Evolutionary conservation across 2,329 filamentous ascomycete genomes (phyloP).

Genomic region (Chaetomiaceae sp.): DNA sequence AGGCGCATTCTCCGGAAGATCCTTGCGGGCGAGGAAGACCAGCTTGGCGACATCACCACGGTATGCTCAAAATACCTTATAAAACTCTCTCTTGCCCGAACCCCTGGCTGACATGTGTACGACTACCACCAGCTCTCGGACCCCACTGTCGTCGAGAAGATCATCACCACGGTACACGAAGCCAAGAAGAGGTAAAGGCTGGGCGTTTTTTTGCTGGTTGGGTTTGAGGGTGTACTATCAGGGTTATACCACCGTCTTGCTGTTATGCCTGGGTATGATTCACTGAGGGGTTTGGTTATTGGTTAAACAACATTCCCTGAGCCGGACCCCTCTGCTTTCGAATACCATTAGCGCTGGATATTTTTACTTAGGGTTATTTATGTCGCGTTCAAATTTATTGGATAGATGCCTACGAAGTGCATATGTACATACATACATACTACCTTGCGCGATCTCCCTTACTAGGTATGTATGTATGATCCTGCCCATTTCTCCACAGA

Average conservation of each 20-base stretch:
- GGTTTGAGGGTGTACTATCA: conserved; percentile 7
- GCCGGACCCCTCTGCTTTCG: neutral
- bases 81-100: conserved; percentile 1
- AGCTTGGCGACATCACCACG: conserved; percentile 87
- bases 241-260: conserved; percentile 14
- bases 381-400: neutral
- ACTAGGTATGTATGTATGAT: too few species aligned
- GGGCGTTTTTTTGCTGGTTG: neutral
- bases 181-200: conserved; percentile 47
- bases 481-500: too few species aligned
- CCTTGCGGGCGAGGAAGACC: conserved; percentile 92
- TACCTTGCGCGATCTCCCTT: too few species aligned
- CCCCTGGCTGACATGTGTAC: conserved; percentile 14
- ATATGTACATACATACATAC: neutral
- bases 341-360: neutral
- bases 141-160: conserved; percentile 81
- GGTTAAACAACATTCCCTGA: neutral
- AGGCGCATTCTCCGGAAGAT: conserved; percentile 95
- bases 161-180: conserved; percentile 75
- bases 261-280: conserved; percentile 1
- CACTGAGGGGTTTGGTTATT: neutral
- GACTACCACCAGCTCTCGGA: conserved; percentile 66
- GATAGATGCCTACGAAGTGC: neutral
- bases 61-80: conserved; percentile 53
- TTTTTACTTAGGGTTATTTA: neutral